Evolutionary conservation across 1,139 yeast genomes (phyloP).

Genomic region (Suhomyces wounanorum): DNA sequence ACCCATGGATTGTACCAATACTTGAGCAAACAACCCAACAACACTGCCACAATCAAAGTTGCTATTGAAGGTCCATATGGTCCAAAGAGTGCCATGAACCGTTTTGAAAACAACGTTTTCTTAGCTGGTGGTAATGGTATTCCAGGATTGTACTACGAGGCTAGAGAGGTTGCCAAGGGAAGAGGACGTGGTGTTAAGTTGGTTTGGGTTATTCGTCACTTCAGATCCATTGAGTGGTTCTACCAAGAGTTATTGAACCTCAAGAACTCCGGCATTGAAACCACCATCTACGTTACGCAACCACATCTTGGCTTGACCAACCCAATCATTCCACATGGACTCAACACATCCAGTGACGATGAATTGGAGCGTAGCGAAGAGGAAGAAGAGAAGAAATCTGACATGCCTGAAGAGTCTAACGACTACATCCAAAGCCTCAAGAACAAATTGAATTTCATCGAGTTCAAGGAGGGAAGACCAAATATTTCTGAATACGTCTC

Average conservation of each 20-base stretch:
- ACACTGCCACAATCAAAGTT: conserved; percentile 35
- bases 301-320: conserved; percentile 23
- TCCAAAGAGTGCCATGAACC: conserved; percentile 33
- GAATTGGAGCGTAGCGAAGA: conserved; percentile 16
- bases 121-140: conserved; percentile 76
- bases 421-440: conserved; percentile 19
- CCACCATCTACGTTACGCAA: conserved; percentile 38
- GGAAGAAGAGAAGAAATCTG: conserved; percentile 18
- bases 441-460: conserved; percentile 34
- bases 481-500: conserved; percentile 37
- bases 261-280: conserved; percentile 34
- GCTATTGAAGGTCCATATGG: conserved; percentile 50
- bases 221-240: conserved; percentile 36
- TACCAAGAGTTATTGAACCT: conserved; percentile 26
- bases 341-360: conserved; percentile 14
- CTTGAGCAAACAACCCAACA: conserved; percentile 51
- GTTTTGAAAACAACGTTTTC: conserved; percentile 56
- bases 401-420: conserved; percentile 14
- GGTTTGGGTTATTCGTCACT: conserved; percentile 52
- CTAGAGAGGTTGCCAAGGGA: conserved; percentile 25
- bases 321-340: conserved; percentile 15
- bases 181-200: conserved; percentile 32
- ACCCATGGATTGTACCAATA: conserved; percentile 35
- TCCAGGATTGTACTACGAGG: conserved; percentile 50
- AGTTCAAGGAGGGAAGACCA: conserved; percentile 51